Evolutionary conservation across 352 stramenopile genomes (phyloP), one percentile per base, ranked within the genome.

Genomic region (Phytophthora hybrid): DNA sequence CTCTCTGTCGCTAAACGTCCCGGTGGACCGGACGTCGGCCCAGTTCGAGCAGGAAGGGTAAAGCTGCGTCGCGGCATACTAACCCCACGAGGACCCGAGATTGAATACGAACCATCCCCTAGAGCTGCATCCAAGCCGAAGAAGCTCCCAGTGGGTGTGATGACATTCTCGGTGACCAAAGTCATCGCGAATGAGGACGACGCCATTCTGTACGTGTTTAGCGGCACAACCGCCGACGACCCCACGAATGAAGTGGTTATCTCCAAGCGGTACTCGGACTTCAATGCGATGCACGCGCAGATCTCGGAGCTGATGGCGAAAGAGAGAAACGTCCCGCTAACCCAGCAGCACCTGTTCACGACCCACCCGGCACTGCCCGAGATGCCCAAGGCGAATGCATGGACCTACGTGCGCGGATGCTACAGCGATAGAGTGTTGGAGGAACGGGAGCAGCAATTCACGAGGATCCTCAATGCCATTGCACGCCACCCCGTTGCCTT

Each of bases 211-310:
- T 92, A 91, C 77, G 73, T 83, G 53, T 91, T 87, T 56, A 71
- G 63, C 44, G 79, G 74, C 34, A 78, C 59, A 2, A 78, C 79
- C 52, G 59, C 62, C 19, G 49, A 79, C 11, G 79, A 90, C 41
- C 76, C 82, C 14, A 71, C 71, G 5, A 74, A 83, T 58, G 58
- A 85, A 31, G 47, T 84, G 8, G 74, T 58, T 51, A 70, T 92
- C 23, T 72, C 71, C 14, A 94, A 94, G 75, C 81, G 85, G 53
- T 94, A 84, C 74, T 90, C 85, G 54, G 82, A 94, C 46, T 94
- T 94, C 70, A 93, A 91, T 73, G 34, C 69, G 6, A 69, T 94
- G 41, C 78, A 94, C 66, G 63, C 68, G 0, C 52, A 89, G 49
- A 69, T 91, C 23, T 76, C 81, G 11, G 78, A 78, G 60, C 57